Evolutionary conservation across 345 rosid species (phyloP).

Genomic region (Physaria fendleri): DNA sequence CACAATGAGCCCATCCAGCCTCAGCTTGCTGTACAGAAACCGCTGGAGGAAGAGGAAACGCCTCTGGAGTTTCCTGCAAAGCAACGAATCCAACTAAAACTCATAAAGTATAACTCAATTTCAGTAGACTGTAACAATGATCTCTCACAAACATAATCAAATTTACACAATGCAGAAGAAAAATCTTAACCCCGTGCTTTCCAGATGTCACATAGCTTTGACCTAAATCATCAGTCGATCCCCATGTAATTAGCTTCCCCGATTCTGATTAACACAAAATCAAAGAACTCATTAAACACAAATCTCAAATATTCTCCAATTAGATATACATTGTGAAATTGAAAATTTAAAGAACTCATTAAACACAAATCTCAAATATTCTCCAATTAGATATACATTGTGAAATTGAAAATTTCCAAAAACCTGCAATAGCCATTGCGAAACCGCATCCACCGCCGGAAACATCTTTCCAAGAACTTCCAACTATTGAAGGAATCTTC

Average conservation of each 20-base stretch:
- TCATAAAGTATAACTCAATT: neutral
- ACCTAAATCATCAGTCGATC: constrained; percentile 95
- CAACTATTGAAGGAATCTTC: constrained; percentile 30
- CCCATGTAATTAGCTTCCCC: constrained; percentile 98
- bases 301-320: neutral
- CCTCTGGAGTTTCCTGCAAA: constrained; percentile 81
- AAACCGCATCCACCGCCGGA: constrained; percentile 97
- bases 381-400: constrained; percentile 17
- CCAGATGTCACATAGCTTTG: constrained; percentile 97
- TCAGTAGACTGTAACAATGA: neutral
- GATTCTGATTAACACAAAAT: constrained; percentile 43
- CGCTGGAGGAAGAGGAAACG: constrained; percentile 85
- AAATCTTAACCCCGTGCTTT: constrained; percentile 74
- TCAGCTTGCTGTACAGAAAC: constrained; percentile 64
- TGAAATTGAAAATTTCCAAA: neutral
- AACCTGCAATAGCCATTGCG: constrained; percentile 94
- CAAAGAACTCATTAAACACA: neutral
- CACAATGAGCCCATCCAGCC: constrained; percentile 99
- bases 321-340: constrained; percentile 14
- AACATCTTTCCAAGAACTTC: constrained; percentile 67
- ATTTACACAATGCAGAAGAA: constrained; percentile 12
- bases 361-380: neutral
- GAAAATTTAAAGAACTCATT: neutral
- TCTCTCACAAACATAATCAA: neutral
- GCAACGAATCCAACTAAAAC: neutral